Conservation (phyloP, 495 filamentous ascomycete genomes). For the Daldinia vernicosa region DNA sequence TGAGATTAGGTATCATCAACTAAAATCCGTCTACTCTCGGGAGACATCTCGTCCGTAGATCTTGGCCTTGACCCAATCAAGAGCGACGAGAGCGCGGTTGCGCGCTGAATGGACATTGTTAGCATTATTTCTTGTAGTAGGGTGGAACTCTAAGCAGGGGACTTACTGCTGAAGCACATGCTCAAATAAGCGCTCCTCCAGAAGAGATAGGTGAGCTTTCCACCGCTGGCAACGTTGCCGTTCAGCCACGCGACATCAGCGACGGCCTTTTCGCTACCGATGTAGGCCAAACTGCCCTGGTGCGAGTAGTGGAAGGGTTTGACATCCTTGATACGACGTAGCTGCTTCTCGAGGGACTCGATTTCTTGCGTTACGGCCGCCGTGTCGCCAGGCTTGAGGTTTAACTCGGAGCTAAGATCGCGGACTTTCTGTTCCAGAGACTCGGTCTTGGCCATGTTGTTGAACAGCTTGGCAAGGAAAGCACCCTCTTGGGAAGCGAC, state of each 20-base stretch:
- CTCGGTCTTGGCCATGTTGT: conserved; percentile 95
- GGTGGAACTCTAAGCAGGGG: conserved; percentile 9
- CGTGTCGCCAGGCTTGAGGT: conserved; percentile 60
- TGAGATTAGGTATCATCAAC: conserved; percentile 15
- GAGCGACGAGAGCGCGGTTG: conserved; percentile 88
- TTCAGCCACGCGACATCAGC: conserved; percentile 98
- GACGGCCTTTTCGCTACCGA: conserved; percentile 96
- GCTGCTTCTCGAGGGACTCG: conserved; percentile 81
- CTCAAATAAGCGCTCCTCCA: conserved; percentile 97
- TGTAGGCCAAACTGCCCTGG: conserved; percentile 96
- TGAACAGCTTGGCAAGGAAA: conserved; percentile 95
- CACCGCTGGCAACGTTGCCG: conserved; percentile 90
- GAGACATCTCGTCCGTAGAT: conserved; percentile 96
- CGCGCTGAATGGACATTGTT: conserved; percentile 66
- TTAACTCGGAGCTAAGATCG: conserved; percentile 62
- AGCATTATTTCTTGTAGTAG: conserved; percentile 11
- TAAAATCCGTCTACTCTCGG: conserved; percentile 70
- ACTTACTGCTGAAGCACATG: conserved; percentile 99
- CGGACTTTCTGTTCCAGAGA: conserved; percentile 76
- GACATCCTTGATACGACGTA: conserved; percentile 88
- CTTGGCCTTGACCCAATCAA: conserved; percentile 97
- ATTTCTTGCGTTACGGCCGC: conserved; percentile 80
- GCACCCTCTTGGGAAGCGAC: conserved; percentile 95
- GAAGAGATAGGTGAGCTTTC: conserved; percentile 87
- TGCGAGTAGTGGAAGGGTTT: conserved; percentile 98